Evolutionary conservation across 1,139 yeast genomes (phyloP), one percentile per base, ranked within the genome.

Genomic region (Candida sp.): DNA sequence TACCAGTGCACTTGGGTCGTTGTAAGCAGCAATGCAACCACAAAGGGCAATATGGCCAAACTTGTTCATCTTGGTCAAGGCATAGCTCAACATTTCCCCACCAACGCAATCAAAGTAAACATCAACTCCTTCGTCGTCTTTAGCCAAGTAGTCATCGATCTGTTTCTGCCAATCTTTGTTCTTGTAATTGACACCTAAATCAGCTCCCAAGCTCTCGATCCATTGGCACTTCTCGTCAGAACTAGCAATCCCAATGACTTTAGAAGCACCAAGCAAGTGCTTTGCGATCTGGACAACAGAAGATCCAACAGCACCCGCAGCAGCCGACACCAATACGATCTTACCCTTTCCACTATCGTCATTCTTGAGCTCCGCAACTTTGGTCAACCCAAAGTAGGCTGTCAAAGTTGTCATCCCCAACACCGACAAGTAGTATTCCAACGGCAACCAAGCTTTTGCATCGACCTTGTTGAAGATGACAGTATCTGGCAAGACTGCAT

Each of bases 231-330:
- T 86, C 23, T 75, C 86, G 12, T 69, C 72, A 17, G 86, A 80
- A 53, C 91, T 89, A 23, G 90, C 84, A 58, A 85, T 77, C 49
- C 88, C 91, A 63, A 86, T 75, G 34, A 86, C 87, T 56, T 75
- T 80, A 48, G 73, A 68, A 34, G 86, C 86, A 45, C 81, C 81
- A 59, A 80, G 71, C 11, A 82, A 63, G 49, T 80, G 70, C 55
- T 83, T 75, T 45, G 90, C 86, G 30, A 85, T 61, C 65, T 85
- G 90, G 39, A 84, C 81, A 34, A 75, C 84, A 50, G 78, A 68
- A 12, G 84, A 75, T 30, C 92, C 91, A 35, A 86, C 86, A 27
- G 90, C 90, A 54, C 92, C 80, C 6, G 88, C 81, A 26, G 91
- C 91, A 52, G 89, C 90, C 27, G 88, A 81, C 34, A 86, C 74